Base-by-base conservation (phyloP, 176 grass and related monocot species). In the Elymus sibiricus region DNA sequence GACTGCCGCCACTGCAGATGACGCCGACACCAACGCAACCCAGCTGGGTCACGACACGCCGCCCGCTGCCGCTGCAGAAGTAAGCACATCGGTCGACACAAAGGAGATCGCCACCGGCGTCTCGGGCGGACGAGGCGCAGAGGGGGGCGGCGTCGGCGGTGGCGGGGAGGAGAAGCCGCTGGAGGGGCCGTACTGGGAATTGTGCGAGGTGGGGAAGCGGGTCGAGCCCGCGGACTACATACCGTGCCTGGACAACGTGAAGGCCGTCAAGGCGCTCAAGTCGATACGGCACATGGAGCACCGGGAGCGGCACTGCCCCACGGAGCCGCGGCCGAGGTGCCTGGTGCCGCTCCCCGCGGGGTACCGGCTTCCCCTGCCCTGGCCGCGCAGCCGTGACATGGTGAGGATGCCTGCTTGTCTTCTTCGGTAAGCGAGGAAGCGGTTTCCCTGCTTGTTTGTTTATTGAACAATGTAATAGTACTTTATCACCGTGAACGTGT, bases 331-430 rank as follows among this genome's bases (percentile, higher is more conserved):
- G 42, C 86, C 86, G 38, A 87, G 90, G 40, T 98, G 96, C 26
- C 85, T 98, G n/a, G 92, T 95, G 32, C 90, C 93, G 9, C 78
- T 98, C 26, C 90, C 96, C 3, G 17, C 25, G 25, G 83, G 88
- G 29, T 98, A 98, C 88, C 79, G 66, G 66, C 69, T 83, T 47
- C 93, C 92, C 1, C 28, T 98, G 56, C 86, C 92, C 55, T 94
- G 96, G 96, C 96, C 93, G n/a, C 90, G 59, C 76, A 98, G 96
- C 86, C 94, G 93, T 92, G 93, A 95, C 75, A 95, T 98, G 96
- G 96, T 98, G 86, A 95, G 96, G 88, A 88, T 80, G 81, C 56
- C 76, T 43, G 79, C 87, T 88, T 85, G 38, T 72, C 40, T 90
- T 82, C 88, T 87, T 95, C 32, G 80, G 86, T 95, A 92, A 85